Base-by-base conservation (phyloP, 2,329 filamentous ascomycete genomes). In the Tolypocladium guangdongense region DNA sequence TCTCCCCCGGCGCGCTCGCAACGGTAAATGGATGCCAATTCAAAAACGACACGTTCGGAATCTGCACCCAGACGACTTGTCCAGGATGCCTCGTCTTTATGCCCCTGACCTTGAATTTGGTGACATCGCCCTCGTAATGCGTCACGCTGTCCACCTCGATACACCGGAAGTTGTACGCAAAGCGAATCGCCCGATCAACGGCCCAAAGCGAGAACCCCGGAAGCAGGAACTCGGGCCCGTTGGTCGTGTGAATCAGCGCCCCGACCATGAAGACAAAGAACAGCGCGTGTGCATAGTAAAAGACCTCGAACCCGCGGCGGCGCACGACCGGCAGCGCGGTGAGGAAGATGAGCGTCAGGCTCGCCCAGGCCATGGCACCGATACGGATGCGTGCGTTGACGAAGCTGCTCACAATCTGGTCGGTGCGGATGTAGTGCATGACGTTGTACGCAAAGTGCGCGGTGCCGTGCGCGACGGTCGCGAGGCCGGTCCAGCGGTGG, bases 1-100 rank as follows among this genome's bases (percentile, higher is more conserved):
- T 30, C 22, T 57, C 49, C 16, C 49, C 53, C 7, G 59, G 58
- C 3, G 53, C 54, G 4, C 50, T 54, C 24, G 59, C 59, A 39
- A 63, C 56, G 4, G 62, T 62, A 43, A 64, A 64, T 2, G 62
- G 62, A 52, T 64, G 62, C 61, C 62, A 64, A 47, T 63, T 61
- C 37, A 62, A 45, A 8, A 56, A 56, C 0, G 58, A 60, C 2
- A 62, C 45, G 20, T 49, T 46, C 16, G 57, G 59, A 11, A 64
- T 50, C 49, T 62, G 61, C 5, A 62, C 51, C 61, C 61, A 64
- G 20, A 54, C 59, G 6, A 64, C 58, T 47, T 63, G 61, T 2
- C 60, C 59, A 6, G 62, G 60, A 16, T 53, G 50, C 4, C 35
- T 52, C 8, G 39, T 41, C 24, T 41, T 37, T 6, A 57, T 30